Conservation (phyloP, 768 basidiomycete species). For the Collybia sordida region DNA sequence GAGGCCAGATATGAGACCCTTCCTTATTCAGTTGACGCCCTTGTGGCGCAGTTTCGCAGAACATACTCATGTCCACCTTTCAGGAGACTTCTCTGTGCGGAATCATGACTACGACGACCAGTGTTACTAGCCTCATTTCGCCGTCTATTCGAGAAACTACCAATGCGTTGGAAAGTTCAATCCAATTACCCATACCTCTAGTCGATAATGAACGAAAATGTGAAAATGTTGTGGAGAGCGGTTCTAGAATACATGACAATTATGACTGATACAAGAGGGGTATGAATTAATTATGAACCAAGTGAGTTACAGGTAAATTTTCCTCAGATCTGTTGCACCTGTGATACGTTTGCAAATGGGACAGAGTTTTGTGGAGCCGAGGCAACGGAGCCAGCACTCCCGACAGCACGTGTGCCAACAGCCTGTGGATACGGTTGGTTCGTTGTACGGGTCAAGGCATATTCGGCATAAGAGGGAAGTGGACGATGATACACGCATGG, state of each 20-base stretch:
- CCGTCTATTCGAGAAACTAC: too few relatives aligned
- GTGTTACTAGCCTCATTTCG: too few relatives aligned
- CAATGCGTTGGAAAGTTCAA: too few relatives aligned
- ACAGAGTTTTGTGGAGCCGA: constrained; percentile 79
- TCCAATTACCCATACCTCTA: too few relatives aligned
- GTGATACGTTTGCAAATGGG: constrained; percentile 90
- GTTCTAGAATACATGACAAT: neutral
- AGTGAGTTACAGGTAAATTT: constrained; percentile 61
- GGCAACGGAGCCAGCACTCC: constrained; percentile 82
- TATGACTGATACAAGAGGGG: neutral
- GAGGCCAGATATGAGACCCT: constrained; percentile 88
- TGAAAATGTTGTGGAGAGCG: constrained; percentile 5
- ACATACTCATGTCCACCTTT: too few relatives aligned
- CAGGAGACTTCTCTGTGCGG: too few relatives aligned
- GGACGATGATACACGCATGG: constrained; percentile 37
- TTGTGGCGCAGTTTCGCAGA: too few relatives aligned
- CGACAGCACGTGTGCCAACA: constrained; percentile 89
- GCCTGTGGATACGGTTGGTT: constrained; percentile 79
- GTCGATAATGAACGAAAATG: constrained; percentile 9
- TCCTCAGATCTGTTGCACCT: constrained; percentile 67
- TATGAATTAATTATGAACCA: constrained; percentile 1
- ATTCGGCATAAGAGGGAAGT: constrained; percentile 64
- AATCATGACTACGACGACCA: too few relatives aligned
- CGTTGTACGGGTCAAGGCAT: constrained; percentile 74
- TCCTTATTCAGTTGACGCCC: constrained; percentile 1